Evolutionary conservation across 192 early-diverging fungal species (phyloP).

Genomic region (Backusella luteola): DNA sequence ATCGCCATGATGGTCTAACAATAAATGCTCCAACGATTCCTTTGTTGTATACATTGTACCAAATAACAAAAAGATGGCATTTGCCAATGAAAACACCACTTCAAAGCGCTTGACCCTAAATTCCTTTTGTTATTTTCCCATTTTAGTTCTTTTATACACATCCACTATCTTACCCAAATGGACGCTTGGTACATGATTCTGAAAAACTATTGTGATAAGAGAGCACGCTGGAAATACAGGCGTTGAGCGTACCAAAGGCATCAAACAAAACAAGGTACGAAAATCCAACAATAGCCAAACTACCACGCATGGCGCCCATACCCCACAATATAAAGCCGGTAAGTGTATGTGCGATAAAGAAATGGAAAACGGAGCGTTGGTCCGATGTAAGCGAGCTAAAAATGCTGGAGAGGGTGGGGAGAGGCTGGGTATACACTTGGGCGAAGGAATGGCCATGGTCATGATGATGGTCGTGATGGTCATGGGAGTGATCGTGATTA

Average conservation of each 20-base stretch:
- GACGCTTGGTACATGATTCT: constrained; percentile 43
- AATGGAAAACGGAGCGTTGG: constrained; percentile 55
- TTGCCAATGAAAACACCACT: constrained; percentile 50
- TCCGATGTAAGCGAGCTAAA: constrained; percentile 37
- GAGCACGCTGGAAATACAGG: constrained; percentile 51
- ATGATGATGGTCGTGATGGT: constrained; percentile 13
- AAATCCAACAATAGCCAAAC: constrained; percentile 49
- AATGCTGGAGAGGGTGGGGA: constrained; percentile 39
- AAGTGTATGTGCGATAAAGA: constrained; percentile 39
- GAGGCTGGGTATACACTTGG: constrained; percentile 26
- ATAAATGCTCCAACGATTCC: constrained; percentile 58
- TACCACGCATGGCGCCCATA: constrained; percentile 40
- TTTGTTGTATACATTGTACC: constrained; percentile 57
- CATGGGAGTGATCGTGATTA: constrained; percentile 11
- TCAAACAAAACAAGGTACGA: constrained; percentile 55
- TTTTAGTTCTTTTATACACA: neutral
- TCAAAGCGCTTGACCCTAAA: constrained; percentile 51
- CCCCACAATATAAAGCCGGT: constrained; percentile 44
- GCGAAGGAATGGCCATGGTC: constrained; percentile 27
- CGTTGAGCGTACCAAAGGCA: constrained; percentile 51
- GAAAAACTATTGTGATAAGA: constrained; percentile 36
- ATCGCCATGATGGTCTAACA: constrained; percentile 43
- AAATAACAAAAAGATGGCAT: constrained; percentile 53
- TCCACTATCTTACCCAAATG: constrained; percentile 50
- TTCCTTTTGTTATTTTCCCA: neutral